Evolutionary conservation across 352 stramenopile genomes (phyloP), one percentile per base, ranked within the genome.

Genomic region (Globisporangium barbulae): DNA sequence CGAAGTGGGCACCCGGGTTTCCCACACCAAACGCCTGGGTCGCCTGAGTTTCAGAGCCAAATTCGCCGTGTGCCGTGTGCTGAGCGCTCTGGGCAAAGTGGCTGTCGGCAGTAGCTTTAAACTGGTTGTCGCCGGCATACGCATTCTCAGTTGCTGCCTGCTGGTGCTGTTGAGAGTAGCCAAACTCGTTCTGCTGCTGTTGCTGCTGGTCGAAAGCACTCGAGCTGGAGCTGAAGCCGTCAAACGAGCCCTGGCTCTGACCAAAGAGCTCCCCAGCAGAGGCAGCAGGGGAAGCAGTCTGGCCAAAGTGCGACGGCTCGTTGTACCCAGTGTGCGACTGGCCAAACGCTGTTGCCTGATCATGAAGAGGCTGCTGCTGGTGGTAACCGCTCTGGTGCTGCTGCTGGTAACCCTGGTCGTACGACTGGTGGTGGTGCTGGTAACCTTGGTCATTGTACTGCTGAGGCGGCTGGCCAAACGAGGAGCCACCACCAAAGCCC

Each of bases 381-480:
- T 15, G 8, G 6, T 41, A 41, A 4, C 9, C 35, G 9, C 35
- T 15, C 12, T 41, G 35, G 9, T 41, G 35, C 35, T 10, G 33
- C 33, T 39, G 33, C 42, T 53, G 44, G 44, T 64, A 63, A 39
- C 44, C 57, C 64, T 88, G 72, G 19, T 69, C 62, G 19, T 78
- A 74, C 22, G 70, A 59, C 35, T 30, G 21, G n/a, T 52, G 42
- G 28, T 41, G 30, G 25, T 61, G 57, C 13, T 80, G 71, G 52
- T 73, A 82, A n/a, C 67, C 63, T 25, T 73, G 73, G 33, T 67
- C 62, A 15, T 61, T 67, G 9, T 67, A 67, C 58, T 73, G 63
- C 12, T 73, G 59, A 30, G 60, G 7, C 17, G 72, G 57, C 31
- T 73, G 72, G 21, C 53, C 67, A 67, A 76, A 82, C 28, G 76